A percentile compares a stretch with the other conserved stretches of the same genome.
These are phyloP conservation scores for Lentinula novae-zelandiae DNA, from an alignment of 1,284 basidiomycete genomes.

Conservation along the genomic window DNA sequence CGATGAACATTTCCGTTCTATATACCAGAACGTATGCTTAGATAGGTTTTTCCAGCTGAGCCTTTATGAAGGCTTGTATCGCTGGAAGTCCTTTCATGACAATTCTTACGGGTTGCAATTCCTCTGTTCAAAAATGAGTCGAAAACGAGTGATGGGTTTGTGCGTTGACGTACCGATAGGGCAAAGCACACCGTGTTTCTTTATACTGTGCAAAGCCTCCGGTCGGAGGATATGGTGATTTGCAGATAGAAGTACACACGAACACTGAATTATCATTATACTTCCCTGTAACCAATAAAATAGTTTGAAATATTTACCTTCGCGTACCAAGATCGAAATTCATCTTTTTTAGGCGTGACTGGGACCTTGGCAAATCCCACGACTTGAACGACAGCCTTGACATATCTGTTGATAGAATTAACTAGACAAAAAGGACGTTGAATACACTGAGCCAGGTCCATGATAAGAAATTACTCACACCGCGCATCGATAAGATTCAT, in stretches of 20 bases:
- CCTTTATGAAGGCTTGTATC: slow-evolving; percentile 50
- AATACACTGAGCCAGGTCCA: background rate
- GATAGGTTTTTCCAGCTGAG: slow-evolving; percentile 18
- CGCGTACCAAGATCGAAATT: slow-evolving; percentile 61
- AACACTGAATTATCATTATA: slow-evolving; percentile 42
- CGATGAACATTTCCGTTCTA: no score
- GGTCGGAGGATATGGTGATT: slow-evolving; percentile 50
- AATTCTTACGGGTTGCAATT: slow-evolving; percentile 57
- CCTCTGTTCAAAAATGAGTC: slow-evolving; percentile 36
- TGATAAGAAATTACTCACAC: slow-evolving; percentile 35
- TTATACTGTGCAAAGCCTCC: slow-evolving; percentile 45
- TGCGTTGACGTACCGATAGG: slow-evolving; percentile 42
- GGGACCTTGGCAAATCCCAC: slow-evolving; percentile 65
- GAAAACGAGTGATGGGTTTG: background rate
- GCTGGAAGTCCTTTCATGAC: slow-evolving; percentile 58
- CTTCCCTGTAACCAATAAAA: background rate
- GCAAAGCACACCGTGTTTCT: slow-evolving; percentile 58
- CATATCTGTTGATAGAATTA: slow-evolving; percentile 47
- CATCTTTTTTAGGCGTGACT: slow-evolving; percentile 46
- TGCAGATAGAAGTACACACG: slow-evolving; percentile 59
- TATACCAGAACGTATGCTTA: background rate
- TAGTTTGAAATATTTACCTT: slow-evolving; percentile 36
- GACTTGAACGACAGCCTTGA: slow-evolving; percentile 74
- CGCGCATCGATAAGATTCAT: slow-evolving; percentile 71
- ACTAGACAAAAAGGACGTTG: slow-evolving; percentile 24